phyloP scores from a whole-genome alignment of 169 alveolate species.

The Plasmodium gonderi region DNA sequence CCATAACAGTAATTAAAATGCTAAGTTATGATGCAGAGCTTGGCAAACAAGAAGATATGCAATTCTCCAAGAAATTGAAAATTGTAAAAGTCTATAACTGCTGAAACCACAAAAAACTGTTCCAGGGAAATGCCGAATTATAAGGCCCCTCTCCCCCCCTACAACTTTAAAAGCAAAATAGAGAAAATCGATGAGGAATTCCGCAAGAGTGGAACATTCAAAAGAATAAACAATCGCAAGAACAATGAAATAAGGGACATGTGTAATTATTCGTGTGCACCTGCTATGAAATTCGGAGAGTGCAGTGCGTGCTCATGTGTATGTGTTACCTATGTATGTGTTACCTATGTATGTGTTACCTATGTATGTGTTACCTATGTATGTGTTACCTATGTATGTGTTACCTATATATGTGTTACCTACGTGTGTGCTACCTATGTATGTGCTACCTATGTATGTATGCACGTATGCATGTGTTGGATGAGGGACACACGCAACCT shows the following conservation, averaged over 20 bases:
- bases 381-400: too few relatives aligned
- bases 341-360: too few relatives aligned
- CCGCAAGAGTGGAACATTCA: slow-evolving; percentile 35
- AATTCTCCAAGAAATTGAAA: background rate
- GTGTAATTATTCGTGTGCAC: slow-evolving; percentile 22
- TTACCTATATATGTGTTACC: too few relatives aligned
- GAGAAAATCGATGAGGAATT: slow-evolving; percentile 53
- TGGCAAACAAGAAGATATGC: background rate
- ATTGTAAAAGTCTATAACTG: background rate
- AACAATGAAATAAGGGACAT: slow-evolving; percentile 68
- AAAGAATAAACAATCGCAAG: slow-evolving; percentile 54
- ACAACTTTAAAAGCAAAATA: slow-evolving; percentile 49
- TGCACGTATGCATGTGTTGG: too few relatives aligned
- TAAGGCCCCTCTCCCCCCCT: slow-evolving; percentile 61
- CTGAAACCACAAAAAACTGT: slow-evolving; percentile 1
- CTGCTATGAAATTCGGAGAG: background rate
- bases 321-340: too few relatives aligned
- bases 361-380: too few relatives aligned
- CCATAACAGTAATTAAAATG: background rate
- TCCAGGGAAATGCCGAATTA: slow-evolving; percentile 29
- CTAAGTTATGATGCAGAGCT: background rate
- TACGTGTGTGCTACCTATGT: too few relatives aligned
- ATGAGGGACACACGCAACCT: too few relatives aligned
- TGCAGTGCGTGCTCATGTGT: too few relatives aligned
- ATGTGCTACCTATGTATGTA: too few relatives aligned